These are phyloP conservation scores for Eimeria zaria DNA, from an alignment of 169 alveolate genomes.

Conservation along the genomic window DNA sequence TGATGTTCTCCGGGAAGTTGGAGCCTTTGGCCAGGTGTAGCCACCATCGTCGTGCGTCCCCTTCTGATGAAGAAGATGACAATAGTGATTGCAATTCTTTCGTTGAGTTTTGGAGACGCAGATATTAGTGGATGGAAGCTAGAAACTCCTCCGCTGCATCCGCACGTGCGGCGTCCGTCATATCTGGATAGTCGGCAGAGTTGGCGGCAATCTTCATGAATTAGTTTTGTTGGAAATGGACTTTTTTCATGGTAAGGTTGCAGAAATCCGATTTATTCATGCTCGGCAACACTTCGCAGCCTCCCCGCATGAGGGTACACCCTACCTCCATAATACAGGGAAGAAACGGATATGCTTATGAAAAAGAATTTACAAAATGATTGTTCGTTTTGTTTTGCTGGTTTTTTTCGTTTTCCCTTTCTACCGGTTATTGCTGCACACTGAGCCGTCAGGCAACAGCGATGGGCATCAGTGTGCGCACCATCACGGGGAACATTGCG, in stretches of 20 bases:
- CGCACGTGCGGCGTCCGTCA: not conserved
- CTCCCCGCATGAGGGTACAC: too few relatives aligned
- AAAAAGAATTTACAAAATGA: too few relatives aligned
- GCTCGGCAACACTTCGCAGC: too few relatives aligned
- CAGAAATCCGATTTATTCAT: not conserved
- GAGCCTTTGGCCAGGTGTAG: not conserved
- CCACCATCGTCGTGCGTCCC: not conserved
- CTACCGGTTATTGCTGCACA: not conserved
- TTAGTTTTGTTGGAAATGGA: not conserved
- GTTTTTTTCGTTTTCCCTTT: too few relatives aligned
- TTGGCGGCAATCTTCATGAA: not conserved
- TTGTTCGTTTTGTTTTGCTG: too few relatives aligned
- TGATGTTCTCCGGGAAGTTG: not conserved
- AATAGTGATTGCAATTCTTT: not conserved
- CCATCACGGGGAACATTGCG: not conserved
- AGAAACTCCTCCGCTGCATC: not conserved
- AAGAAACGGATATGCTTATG: too few relatives aligned
- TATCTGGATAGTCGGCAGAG: not conserved
- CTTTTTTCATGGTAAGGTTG: too few relatives aligned
- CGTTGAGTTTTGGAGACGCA: not conserved
- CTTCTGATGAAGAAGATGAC: not conserved
- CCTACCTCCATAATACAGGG: not conserved
- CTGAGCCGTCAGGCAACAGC: not conserved
- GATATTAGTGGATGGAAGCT: not conserved
- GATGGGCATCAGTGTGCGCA: not conserved